Base-by-base conservation (phyloP, 176 grass and related monocot genomes). In the Lolium multiflorum region DNA sequence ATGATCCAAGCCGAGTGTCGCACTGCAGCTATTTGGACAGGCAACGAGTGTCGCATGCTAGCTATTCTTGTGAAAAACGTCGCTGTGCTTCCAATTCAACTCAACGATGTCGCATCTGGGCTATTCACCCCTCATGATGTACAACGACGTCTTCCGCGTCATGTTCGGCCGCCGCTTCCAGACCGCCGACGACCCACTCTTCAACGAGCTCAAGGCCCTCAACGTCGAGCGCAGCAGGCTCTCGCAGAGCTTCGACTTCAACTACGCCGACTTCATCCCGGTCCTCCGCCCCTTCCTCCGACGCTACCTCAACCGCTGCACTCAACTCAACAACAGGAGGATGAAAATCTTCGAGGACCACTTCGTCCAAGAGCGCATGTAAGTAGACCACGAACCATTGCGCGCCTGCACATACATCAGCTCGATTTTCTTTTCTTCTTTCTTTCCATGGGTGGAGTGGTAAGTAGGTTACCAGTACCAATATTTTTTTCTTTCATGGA, bases 361-460 rank as follows among this genome's bases (percentile, higher is more conserved):
- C 59, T 98, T 98, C 88, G 91, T 98, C 49, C 70, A 93, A 31
- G 91, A 93, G 7, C 90, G 93, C 65, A 92, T 91, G 95, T 98
- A 67, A 97, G 95, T 72, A n/a, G 17, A 3, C 11, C 51, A 14
- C 0, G 4, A 3, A 3, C 44, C 52, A 7, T 4, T 59, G 2
- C 7, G 12, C 0, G 15, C 50, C 1, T 31, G 2, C 28, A 31
- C 28, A 31, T 31, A 31, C 28, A 31, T 31, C 28, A 31, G 28
- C 28, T 31, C n/a, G n/a, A n/a, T n/a, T n/a, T n/a, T n/a, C n/a
- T n/a, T n/a, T n/a, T n/a, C n/a, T n/a, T n/a, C n/a, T n/a, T n/a
- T n/a, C n/a, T n/a, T n/a, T n/a, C n/a, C n/a, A n/a, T n/a, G n/a
- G n/a, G n/a, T n/a, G n/a, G n/a, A n/a, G n/a, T n/a, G n/a, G n/a